phyloP scores from a whole-genome alignment of 2,329 filamentous ascomycete species.

The Stachybotrys elegans region DNA sequence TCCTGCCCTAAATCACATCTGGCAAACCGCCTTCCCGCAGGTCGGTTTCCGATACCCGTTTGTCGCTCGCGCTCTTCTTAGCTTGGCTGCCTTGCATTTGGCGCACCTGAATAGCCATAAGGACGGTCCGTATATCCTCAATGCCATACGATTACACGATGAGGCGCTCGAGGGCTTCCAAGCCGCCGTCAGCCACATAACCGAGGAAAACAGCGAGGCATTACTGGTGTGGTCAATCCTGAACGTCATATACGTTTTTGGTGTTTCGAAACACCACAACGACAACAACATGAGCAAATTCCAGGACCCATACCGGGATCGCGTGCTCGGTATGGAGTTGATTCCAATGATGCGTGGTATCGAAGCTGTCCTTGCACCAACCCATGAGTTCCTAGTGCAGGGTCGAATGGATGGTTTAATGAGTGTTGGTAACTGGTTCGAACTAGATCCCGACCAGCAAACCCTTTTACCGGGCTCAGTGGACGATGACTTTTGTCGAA shows the following conservation, averaged over 20 bases:
- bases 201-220: neutral
- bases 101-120: neutral
- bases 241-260: conserved; percentile 5
- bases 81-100: conserved; percentile 5
- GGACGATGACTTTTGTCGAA: conserved; percentile 7
- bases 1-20: neutral
- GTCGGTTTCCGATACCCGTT: conserved; percentile 3
- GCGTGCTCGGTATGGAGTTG: conserved; percentile 12
- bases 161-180: conserved; percentile 2
- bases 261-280: neutral
- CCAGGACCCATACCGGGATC: conserved; percentile 12
- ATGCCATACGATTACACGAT: conserved; percentile 1
- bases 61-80: conserved; percentile 4
- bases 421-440: conserved; percentile 13
- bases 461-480: neutral
- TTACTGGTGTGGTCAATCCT: conserved; percentile 3
- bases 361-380: conserved; percentile 8
- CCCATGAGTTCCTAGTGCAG: conserved; percentile 3
- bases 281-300: neutral
- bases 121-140: neutral
- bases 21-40: conserved; percentile 1
- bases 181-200: neutral
- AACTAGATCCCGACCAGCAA: conserved; percentile 7
- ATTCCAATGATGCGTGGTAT: conserved; percentile 15
- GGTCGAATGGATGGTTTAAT: conserved; percentile 6